Evolutionary conservation across 208 protist species (phyloP), one percentile per base, ranked within the genome.

Genomic region (Leishmania gerbilli): DNA sequence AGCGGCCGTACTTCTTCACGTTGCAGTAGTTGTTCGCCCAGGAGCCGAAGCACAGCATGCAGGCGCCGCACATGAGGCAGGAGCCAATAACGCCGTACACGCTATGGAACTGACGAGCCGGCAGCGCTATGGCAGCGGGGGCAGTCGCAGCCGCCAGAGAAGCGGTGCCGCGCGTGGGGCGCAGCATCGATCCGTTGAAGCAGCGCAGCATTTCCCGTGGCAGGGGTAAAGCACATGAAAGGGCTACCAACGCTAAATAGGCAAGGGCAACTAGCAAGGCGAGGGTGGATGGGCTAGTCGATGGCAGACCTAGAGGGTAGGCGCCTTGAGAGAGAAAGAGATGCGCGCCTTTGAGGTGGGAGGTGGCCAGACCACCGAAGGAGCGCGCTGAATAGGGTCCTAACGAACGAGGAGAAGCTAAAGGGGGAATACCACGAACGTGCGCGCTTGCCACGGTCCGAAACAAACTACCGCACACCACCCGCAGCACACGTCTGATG

Each of bases 1-100:
- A 97, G 34, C 89, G 89, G 51, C 94, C 94, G 78, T 96, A 96
- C 79, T 93, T 96, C 71, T 84, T 87, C 55, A 97, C 92, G 84
- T 97, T 97, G 82, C 88, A 93, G 77, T 90, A 89, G 86, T 96
- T 96, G 84, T 97, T 97, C 1, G 89, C 94, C 92, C 92, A 96
- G 65, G 88, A 94, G 71, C 84, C 90, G 85, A 96, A 96, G 86
- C 88, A 95, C 31, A 93, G 75, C 82, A 97, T 90, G 87, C 90
- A 95, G 45, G 84, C 88, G n/a, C 77, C 72, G 71, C 91, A 95
- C 85, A 89, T 95, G 64, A 91, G 75, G 72, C 84, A 82, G 42
- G 92, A 95, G 51, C 86, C 89, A 24, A 92, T 80, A 65, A 97
- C 51, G 64, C 86, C 78, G 58, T 90, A 87, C 31, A 94, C 65